Conservation (phyloP, 768 basidiomycete species). For the Pisolithus orientalis region DNA sequence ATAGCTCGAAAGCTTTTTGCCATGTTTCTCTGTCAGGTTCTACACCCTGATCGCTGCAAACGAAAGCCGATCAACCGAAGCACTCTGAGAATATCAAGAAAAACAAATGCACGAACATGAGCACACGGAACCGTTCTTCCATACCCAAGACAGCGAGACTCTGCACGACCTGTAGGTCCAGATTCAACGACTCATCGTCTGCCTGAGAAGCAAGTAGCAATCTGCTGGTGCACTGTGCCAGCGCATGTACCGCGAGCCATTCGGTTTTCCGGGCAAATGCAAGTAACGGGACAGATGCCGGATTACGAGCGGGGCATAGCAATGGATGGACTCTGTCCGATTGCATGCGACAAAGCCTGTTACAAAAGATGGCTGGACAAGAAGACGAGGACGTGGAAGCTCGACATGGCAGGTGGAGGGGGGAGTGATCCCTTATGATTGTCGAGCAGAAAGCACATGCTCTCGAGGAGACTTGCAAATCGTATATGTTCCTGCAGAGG, state of each 20-base stretch:
- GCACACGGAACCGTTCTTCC: conserved; percentile 52
- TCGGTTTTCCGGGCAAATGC: conserved; percentile 50
- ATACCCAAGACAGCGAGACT: conserved; percentile 71
- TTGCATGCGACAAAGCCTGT: conserved; percentile 65
- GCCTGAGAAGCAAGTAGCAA: conserved; percentile 51
- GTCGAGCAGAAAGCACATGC: conserved; percentile 77
- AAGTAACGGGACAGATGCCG: conserved; percentile 54
- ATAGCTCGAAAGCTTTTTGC: conserved; percentile 57
- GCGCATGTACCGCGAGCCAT: conserved; percentile 71
- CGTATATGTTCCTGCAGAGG: conserved; percentile 61
- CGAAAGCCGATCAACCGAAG: background rate
- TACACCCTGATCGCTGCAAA: conserved; percentile 25
- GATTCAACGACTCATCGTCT: conserved; percentile 28
- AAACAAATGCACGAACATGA: conserved; percentile 8
- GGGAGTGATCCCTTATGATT: conserved; percentile 38
- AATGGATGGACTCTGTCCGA: conserved; percentile 61
- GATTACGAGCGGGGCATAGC: conserved; percentile 72
- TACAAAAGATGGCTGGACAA: conserved; percentile 74
- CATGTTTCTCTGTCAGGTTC: conserved; percentile 64
- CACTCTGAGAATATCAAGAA: background rate
- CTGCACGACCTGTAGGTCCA: conserved; percentile 50
- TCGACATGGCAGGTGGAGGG: conserved; percentile 49
- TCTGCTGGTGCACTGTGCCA: conserved; percentile 59
- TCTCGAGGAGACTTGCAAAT: conserved; percentile 49
- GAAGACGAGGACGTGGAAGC: conserved; percentile 33